Conservation (phyloP, 164 flowering plant species). For the Vitis labrusca region DNA sequence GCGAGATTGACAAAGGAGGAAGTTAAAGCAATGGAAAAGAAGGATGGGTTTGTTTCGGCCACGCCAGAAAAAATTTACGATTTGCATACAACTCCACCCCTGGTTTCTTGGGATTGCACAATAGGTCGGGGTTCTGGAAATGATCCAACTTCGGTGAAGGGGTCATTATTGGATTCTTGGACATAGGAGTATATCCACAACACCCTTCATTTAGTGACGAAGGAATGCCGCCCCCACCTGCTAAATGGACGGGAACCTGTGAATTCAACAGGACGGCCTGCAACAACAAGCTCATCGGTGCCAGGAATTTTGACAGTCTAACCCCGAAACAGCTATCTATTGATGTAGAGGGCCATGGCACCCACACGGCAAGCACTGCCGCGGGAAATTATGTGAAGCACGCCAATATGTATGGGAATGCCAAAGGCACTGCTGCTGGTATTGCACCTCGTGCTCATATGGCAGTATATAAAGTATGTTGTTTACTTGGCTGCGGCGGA, state of each 20-base stretch:
- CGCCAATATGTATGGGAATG: slow-evolving; percentile 20
- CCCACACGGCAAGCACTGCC: slow-evolving; percentile 34
- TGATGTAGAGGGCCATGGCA: slow-evolving; percentile 26
- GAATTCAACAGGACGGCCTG: slow-evolving; percentile 12
- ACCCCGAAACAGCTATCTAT: not conserved
- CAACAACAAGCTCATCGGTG: slow-evolving; percentile 25
- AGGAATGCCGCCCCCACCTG: slow-evolving; percentile 25
- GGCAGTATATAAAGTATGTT: slow-evolving; percentile 32
- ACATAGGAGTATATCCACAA: slow-evolving; percentile 21
- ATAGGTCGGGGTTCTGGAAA: slow-evolving; percentile 15
- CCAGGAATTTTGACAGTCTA: slow-evolving; percentile 1
- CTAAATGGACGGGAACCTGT: slow-evolving; percentile 29
- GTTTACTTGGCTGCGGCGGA: not conserved
- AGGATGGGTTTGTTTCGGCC: slow-evolving; percentile 26
- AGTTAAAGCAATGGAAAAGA: slow-evolving; percentile 18
- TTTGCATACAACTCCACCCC: slow-evolving; percentile 32
- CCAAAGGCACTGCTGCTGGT: slow-evolving; percentile 28
- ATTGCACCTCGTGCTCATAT: slow-evolving; percentile 33
- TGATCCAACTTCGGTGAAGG: slow-evolving; percentile 15
- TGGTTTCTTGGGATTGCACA: slow-evolving; percentile 20
- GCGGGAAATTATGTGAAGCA: slow-evolving; percentile 22
- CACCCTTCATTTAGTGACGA: slow-evolving; percentile 26
- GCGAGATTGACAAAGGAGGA: slow-evolving; percentile 21
- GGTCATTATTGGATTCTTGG: slow-evolving; percentile 17
- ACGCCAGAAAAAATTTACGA: slow-evolving; percentile 5